Evolutionary conservation across 441 rosid species (phyloP).

Genomic region (Gossypium schwendimanii): DNA sequence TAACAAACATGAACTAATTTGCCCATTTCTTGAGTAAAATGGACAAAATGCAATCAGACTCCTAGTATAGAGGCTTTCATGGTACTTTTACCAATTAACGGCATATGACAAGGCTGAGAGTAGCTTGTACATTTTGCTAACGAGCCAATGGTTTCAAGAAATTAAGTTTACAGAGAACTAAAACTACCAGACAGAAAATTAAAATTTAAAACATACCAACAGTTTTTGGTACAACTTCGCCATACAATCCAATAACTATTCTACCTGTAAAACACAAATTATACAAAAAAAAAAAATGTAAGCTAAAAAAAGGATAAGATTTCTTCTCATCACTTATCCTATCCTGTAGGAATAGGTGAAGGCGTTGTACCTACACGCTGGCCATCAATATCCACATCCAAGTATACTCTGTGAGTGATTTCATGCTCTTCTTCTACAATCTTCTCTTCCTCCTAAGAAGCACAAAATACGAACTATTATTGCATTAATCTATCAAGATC

Average conservation of each 20-base stretch:
- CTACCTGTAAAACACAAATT: constrained; percentile 56
- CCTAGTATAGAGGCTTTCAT: too few relatives aligned
- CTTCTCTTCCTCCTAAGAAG: constrained; percentile 47
- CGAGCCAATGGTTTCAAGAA: background rate
- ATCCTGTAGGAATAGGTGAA: constrained; percentile 1
- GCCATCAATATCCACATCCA: constrained; percentile 85
- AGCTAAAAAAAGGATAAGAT: constrained; percentile 4
- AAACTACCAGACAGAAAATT: constrained; percentile 11
- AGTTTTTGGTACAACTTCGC: constrained; percentile 70
- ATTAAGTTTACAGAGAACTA: background rate
- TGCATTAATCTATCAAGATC: background rate
- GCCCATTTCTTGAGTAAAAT: too few relatives aligned
- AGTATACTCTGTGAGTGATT: constrained; percentile 80
- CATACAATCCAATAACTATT: constrained; percentile 87
- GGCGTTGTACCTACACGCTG: constrained; percentile 60
- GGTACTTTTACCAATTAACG: too few relatives aligned
- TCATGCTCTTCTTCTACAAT: constrained; percentile 42
- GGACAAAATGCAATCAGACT: too few relatives aligned
- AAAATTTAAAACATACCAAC: constrained; percentile 12
- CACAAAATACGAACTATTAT: background rate
- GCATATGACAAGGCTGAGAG: background rate
- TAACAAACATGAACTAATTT: too few relatives aligned
- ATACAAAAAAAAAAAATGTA: background rate
- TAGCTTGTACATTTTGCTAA: background rate
- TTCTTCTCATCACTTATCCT: background rate